Evolutionary conservation across 192 early-diverging fungal species (phyloP).

Genomic region (Dimargaris cristalligena): DNA sequence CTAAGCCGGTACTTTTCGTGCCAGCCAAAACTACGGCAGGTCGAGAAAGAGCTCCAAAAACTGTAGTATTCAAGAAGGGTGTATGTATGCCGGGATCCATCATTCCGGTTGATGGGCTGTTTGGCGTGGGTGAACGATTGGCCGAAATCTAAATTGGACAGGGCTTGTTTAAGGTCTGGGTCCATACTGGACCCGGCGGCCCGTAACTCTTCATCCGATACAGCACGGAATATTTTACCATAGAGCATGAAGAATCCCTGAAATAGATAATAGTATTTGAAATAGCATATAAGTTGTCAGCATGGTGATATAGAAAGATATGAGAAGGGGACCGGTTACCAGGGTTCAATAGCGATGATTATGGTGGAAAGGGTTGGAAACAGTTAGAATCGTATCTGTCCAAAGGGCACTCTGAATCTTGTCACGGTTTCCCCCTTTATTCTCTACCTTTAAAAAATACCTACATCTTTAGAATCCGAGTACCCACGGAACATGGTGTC

Average conservation of each 20-base stretch:
- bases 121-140: constrained; percentile 45
- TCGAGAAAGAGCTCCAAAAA: constrained; percentile 64
- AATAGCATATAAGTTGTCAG: too few relatives aligned
- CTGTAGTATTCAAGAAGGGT: constrained; percentile 56
- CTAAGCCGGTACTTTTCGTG: constrained; percentile 69
- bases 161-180: constrained; percentile 13
- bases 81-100: constrained; percentile 13
- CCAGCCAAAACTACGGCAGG: constrained; percentile 86
- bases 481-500: constrained; percentile 52
- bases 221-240: constrained; percentile 49
- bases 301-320: too few relatives aligned
- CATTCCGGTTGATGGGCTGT: constrained; percentile 21
- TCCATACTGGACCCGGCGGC: constrained; percentile 14
- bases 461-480: constrained; percentile 39
- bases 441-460: constrained; percentile 1
- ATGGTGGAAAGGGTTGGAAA: neutral
- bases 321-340: too few relatives aligned
- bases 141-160: constrained; percentile 48
- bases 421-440: neutral
- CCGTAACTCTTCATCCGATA: constrained; percentile 63
- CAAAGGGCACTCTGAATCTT: neutral
- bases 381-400: neutral
- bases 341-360: too few relatives aligned
- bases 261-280: too few relatives aligned
- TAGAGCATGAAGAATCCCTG: constrained; percentile 74